These are phyloP conservation scores for Xanthoparmelia taractica DNA, from an alignment of 495 filamentous ascomycete genomes.

Conservation along the genomic window DNA sequence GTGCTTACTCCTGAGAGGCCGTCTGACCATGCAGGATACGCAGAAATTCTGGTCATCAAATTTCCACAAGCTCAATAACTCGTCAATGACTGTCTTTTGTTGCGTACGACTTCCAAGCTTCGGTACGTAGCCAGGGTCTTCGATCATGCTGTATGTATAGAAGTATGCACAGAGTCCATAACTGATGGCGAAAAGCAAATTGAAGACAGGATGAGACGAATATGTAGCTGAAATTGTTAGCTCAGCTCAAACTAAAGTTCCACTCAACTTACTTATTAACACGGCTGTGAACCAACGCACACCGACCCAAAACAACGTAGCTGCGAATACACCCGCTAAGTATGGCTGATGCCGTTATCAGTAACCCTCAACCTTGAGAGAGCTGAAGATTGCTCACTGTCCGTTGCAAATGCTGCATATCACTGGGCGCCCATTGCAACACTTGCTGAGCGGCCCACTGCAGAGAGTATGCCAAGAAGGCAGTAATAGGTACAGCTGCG, in stretches of 20 bases:
- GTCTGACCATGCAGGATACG: conserved; percentile 84
- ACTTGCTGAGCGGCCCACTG: conserved; percentile 73
- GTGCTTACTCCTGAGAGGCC: conserved; percentile 88
- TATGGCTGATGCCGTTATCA: conserved; percentile 54
- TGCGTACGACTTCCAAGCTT: conserved; percentile 80
- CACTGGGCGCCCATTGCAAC: conserved; percentile 68
- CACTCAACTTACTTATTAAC: conserved; percentile 52
- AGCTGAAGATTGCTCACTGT: conserved; percentile 50
- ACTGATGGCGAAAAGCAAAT: conserved; percentile 61
- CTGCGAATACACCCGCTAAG: conserved; percentile 88
- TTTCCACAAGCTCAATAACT: conserved; percentile 72
- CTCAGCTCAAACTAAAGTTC: conserved; percentile 14
- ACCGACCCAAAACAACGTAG: conserved; percentile 74
- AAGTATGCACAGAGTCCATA: conserved; percentile 70
- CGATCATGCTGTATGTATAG: conserved; percentile 73
- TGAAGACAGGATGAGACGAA: conserved; percentile 56
- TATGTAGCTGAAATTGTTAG: conserved; percentile 51
- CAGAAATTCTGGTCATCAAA: conserved; percentile 95
- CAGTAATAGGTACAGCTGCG: conserved; percentile 60
- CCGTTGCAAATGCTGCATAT: conserved; percentile 80
- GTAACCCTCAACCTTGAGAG: conserved; percentile 6
- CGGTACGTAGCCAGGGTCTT: conserved; percentile 91
- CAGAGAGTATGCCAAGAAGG: conserved; percentile 58
- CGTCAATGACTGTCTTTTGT: conserved; percentile 79
- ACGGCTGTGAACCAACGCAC: conserved; percentile 65